A percentile compares a stretch with the other conserved stretches of the same genome.
Evolutionary conservation across 768 basidiomycete species (phyloP).

Genomic region (Trametes cubensis): DNA sequence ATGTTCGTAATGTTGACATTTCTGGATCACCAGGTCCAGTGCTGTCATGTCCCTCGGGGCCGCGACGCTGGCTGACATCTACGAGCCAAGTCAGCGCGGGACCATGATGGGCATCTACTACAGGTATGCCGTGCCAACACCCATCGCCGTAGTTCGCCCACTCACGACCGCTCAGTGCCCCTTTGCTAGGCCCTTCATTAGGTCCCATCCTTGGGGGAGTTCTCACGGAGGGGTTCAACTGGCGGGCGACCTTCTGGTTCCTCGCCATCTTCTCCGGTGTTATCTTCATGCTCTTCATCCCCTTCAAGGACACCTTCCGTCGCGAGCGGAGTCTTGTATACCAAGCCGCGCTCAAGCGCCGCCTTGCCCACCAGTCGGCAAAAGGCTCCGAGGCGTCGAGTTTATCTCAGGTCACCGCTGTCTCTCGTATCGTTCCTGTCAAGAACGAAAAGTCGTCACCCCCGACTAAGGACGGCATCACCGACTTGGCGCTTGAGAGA

Average conservation of each 20-base stretch:
- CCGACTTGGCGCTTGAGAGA: conserved; percentile 15
- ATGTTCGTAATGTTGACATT: not conserved
- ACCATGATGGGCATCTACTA: conserved; percentile 82
- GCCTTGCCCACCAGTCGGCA: conserved; percentile 32
- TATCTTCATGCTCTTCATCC: conserved; percentile 57
- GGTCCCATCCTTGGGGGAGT: conserved; percentile 75
- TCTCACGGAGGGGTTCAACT: conserved; percentile 66
- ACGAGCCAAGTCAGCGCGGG: conserved; percentile 73
- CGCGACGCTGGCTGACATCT: conserved; percentile 78
- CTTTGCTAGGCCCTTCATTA: conserved; percentile 69
- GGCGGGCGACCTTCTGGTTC: conserved; percentile 88
- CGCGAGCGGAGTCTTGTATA: conserved; percentile 81
- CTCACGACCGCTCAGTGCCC: conserved; percentile 48
- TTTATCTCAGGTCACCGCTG: conserved; percentile 28
- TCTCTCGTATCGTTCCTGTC: conserved; percentile 10
- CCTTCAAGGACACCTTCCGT: conserved; percentile 85
- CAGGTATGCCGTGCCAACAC: conserved; percentile 19
- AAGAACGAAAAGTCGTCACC: not conserved
- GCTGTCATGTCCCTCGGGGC: conserved; percentile 75
- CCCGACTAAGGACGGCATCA: conserved; percentile 1
- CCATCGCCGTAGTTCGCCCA: not conserved
- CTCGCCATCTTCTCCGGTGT: conserved; percentile 62
- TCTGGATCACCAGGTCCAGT: conserved; percentile 48
- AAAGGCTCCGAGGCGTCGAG: conserved; percentile 31
- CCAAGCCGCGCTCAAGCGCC: conserved; percentile 59